Base-by-base conservation (phyloP, 116 monocot genomes). In the Cymodocea nodosa region DNA sequence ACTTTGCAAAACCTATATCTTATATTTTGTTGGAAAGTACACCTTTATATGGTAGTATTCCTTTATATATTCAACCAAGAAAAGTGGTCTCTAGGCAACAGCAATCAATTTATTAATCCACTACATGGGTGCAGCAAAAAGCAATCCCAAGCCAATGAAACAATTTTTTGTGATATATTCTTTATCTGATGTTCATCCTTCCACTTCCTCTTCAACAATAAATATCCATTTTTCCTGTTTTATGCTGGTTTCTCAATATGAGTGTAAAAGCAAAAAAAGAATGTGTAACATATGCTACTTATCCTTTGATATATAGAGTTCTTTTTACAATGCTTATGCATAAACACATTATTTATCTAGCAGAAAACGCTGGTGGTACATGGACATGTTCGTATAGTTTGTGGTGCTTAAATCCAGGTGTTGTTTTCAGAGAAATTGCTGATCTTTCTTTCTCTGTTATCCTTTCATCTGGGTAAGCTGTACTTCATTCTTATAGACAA, bases 381-480 rank as follows among this genome's bases (percentile, higher is more conserved):
- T 86, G 81, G 78, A 79, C 71, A 48, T 72, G 70, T 66, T 77
- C 77, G 36, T 61, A 92, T 58, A 91, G 80, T 66, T 74, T 98
- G 71, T 98, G 98, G 98, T 98, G 98, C 81, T 80, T 98, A 63
- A 91, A 98, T 75, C 98, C 98, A 71, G 85, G 86, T 59, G 74
- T 92, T 69, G 83, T 98, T 68, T 98, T 98, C 63, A 80, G 52
- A 76, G 98, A 86, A 40, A 92, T 98, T 69, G 84, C 98, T 60
- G 67, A 84, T 70, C 72, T 86, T 35, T 81, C 89, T 69, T 82
- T 89, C 62, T 98, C 98, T 40, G 86, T 98, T 20, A 86, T 98
- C 70, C 84, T 98, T 15, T 85, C 98, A 56, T 98, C 98, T 62
- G 98, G 92, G 98, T 92, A 73, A 66, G 69, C 22, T 17, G 53